Evolutionary conservation across 225 moss, liverwort and hornwort genomes (phyloP), one percentile per base, ranked within the genome.

Genomic region (Marchantia polymorpha): DNA sequence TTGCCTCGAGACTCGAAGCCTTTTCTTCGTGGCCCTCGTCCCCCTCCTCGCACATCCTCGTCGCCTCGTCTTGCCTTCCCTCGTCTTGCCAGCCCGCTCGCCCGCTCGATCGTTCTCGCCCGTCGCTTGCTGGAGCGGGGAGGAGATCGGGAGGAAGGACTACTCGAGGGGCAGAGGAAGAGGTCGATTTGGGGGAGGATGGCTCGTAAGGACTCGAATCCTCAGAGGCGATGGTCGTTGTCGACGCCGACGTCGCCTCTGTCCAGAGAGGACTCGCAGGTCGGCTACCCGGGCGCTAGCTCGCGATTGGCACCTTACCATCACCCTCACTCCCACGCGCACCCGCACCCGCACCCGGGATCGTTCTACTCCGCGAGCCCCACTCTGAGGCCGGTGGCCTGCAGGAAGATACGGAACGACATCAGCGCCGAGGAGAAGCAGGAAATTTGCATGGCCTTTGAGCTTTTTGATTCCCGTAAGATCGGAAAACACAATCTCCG

Each of bases 381-480:
- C 16, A 52, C 46, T n/a, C 20, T 15, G 14, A 79, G 70, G 51
- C 77, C 80, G 0, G 65, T 76, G 13, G 68, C 67, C 8, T 79
- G 75, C 48, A 77, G 86, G 52, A 91, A 88, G 85, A 81, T 86
- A 27, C 84, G 92, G 27, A 77, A 81, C 11, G 90, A 91, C 80
- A 83, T 91, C 61, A 83, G 81, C 17, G 92, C 90, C 10, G 80
- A 82, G 4, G 89, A 90, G 56, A 91, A 84, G 82, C 84, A 92
- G 50, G 92, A 94, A 84, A 89, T 94, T 53, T 83, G 78, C 54
- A 86, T 94, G 76, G 84, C 91, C 6, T 94, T 94, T 69, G 91
- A 94, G 84, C 83, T 92, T 25, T 94, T 92, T 69, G 94, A 94
- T 79, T 85, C 92, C 50, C 84, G 92, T 31, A 92, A 89, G 86